These are phyloP conservation scores for Hypomyces perniciosus DNA, from an alignment of 2,329 filamentous ascomycete genomes.

Conservation along the genomic window DNA sequence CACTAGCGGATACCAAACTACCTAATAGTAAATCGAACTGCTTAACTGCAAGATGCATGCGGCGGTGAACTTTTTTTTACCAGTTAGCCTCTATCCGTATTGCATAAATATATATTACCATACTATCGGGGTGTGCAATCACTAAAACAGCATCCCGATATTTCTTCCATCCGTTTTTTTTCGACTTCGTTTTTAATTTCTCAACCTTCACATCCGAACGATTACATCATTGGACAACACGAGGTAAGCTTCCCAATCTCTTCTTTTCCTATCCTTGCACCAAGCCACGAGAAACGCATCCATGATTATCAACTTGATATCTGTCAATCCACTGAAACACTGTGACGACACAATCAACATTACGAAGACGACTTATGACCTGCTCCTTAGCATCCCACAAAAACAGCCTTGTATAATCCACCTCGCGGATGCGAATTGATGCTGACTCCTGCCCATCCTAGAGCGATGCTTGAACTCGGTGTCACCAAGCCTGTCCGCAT, in stretches of 20 bases:
- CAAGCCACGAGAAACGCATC: neutral
- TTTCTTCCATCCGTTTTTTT: too few species aligned
- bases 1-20: neutral
- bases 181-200: too few species aligned
- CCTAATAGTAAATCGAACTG: too few species aligned
- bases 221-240: too few species aligned
- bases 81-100: too few species aligned
- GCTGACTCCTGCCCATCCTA: neutral
- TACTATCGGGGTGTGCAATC: too few species aligned
- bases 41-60: too few species aligned
- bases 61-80: slow-evolving; percentile 12
- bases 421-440: neutral
- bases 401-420: neutral
- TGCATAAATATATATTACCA: too few species aligned
- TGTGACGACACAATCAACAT: slow-evolving; percentile 38
- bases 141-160: too few species aligned
- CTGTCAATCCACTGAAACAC: slow-evolving; percentile 55
- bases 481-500: slow-evolving; percentile 58
- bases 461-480: slow-evolving; percentile 20
- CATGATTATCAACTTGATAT: slow-evolving; percentile 50
- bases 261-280: neutral
- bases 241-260: slow-evolving; percentile 14
- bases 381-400: neutral
- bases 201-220: too few species aligned
- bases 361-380: slow-evolving; percentile 42